These are phyloP conservation scores for Backusella mclennaniae DNA, from an alignment of 192 early-diverging fungal species.

Conservation along the genomic window DNA sequence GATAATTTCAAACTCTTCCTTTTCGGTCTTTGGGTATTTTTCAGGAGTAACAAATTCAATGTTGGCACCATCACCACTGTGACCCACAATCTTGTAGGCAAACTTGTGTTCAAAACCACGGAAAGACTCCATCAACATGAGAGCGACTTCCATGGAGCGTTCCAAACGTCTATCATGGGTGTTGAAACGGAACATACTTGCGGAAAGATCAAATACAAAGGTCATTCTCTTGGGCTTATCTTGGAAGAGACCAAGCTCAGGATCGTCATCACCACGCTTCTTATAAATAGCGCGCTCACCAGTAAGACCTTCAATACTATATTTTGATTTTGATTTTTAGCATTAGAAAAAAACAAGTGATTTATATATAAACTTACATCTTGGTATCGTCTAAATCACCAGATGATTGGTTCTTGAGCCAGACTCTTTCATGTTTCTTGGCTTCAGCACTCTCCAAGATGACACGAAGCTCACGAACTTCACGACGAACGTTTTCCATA, in stretches of 20 bases:
- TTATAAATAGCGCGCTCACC: slow-evolving; percentile 81
- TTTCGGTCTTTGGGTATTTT: slow-evolving; percentile 79
- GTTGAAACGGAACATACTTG: slow-evolving; percentile 67
- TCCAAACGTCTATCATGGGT: slow-evolving; percentile 60
- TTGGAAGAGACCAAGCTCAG: slow-evolving; percentile 65
- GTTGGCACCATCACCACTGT: slow-evolving; percentile 74
- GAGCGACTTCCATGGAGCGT: slow-evolving; percentile 60
- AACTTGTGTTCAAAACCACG: slow-evolving; percentile 78
- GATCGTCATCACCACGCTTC: slow-evolving; percentile 73
- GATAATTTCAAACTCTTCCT: slow-evolving; percentile 68
- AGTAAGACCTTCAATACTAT: slow-evolving; percentile 65
- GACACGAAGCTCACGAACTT: slow-evolving; percentile 72
- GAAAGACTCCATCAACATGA: slow-evolving; percentile 76
- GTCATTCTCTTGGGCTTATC: slow-evolving; percentile 74
- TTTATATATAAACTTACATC: slow-evolving; percentile 39
- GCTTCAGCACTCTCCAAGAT: slow-evolving; percentile 76
- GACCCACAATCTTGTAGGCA: slow-evolving; percentile 71
- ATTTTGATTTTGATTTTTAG: background rate
- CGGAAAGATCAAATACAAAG: slow-evolving; percentile 80
- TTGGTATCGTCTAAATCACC: slow-evolving; percentile 83
- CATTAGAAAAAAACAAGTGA: slow-evolving; percentile 11
- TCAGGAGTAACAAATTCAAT: slow-evolving; percentile 67
- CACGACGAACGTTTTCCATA: slow-evolving; percentile 59
- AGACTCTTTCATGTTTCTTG: slow-evolving; percentile 80
- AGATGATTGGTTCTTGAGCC: slow-evolving; percentile 76